Evolutionary conservation across 1,284 basidiomycete genomes (phyloP), one percentile per base, ranked within the genome.

Genomic region (Heterobasidion annosum): DNA sequence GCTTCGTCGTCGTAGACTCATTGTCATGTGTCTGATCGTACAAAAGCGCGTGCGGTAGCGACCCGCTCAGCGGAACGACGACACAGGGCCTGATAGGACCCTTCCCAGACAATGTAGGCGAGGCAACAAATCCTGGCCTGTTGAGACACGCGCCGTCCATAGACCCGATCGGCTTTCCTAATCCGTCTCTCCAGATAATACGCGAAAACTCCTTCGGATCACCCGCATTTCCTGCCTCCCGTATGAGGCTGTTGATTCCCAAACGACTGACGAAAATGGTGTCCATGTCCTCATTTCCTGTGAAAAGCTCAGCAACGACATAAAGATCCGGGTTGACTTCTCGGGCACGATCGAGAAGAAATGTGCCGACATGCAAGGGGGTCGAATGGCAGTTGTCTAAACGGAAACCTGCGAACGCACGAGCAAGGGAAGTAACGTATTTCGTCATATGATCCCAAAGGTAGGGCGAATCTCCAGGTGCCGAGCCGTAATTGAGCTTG

Each of bases 321-420:
- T 98, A 98, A 37, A 99, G 76, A 64, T 99, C 81, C 1, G 94
- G 93, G 63, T 94, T 94, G 55, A 85, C 82, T 19, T 84, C 83
- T 44, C 97, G 82, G 5, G 95, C 96, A 8, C 88, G 85, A 65
- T 99, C 97, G 34, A 99, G 84, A 73, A 99, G 86, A 54, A 80
- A 77, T 13, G 88, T 87, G n/a, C 95, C 96, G 16, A 98, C 93
- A 61, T 93, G 85, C 48, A 98, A 73, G 6, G 96, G 97, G 0
- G 96, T 99, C 13, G 96, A 98, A 70, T 99, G 96, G 63, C 93
- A 97, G 68, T 99, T 99, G 71, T 99, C 96, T 63, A 99, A 89
- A 25, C 97, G 83, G 79, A 99, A 97, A 7, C 96, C 96, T 59
- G 97, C 88, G 66, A 98, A 99, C 8, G 82, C 80, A 44, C 72